Base-by-base conservation (phyloP, 164 flowering plant genomes). In the Macadamia integrifolia region DNA sequence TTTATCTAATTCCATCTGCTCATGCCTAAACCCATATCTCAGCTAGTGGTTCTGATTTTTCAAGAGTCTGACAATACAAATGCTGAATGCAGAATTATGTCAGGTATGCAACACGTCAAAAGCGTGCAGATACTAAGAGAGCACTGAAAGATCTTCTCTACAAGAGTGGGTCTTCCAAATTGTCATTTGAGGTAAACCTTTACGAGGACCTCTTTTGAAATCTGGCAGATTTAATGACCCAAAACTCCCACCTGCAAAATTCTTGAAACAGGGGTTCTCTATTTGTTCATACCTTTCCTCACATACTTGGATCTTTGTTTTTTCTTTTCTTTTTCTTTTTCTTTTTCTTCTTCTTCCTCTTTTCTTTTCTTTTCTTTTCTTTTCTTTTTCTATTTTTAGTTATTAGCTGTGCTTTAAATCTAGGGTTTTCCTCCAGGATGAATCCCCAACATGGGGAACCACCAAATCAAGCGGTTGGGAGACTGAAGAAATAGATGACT, bases 101-200 rank as follows among this genome's bases (percentile, higher is more conserved):
- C 63, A 80, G 78, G 78, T 87, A 73, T 72, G 64, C 74, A 69
- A 74, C 69, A 32, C 96, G 92, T 62, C 84, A 86, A 69, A 92
- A 82, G 82, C 93, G 91, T 62, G 82, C 93, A 69, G 93, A 87
- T 80, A 61, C 87, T 66, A 92, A 85, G 80, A 88, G 75, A 77
- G 93, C 92, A 62, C 73, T 92, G 66, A 86, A 84, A 50, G 72
- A 80, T 75, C 82, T 89, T 58, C 83, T 89, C 30, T 80, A 13
- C 69, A 74, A 75, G 9, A 75, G 76, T 62, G 84, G 88, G 30
- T 72, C 74, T 55, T 61, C 79, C 17, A 84, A 70, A 65, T 6
- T 52, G 28, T 58, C 83, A 57, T 73, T 74, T 72, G 72, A 80
- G 88, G 87, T 84, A 72, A 6, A 46, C 58, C 55, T 42, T 62